Evolutionary conservation across 2,329 filamentous ascomycete species (phyloP), one percentile per base, ranked within the genome.

Genomic region (Balansia obtecta): DNA sequence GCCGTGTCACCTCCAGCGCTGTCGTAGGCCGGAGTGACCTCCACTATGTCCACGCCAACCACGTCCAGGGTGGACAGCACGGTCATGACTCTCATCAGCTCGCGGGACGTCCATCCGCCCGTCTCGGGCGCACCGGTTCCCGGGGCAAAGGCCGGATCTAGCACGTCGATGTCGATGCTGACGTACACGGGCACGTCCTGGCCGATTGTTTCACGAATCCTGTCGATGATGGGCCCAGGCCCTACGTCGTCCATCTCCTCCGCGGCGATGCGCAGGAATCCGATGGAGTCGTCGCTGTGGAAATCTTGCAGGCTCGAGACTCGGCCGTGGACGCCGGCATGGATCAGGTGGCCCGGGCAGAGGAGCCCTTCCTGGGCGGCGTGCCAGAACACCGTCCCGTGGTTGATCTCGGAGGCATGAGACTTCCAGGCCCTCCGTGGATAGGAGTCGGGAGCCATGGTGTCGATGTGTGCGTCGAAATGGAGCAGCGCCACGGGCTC

Each of bases 321-420:
- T 0, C 79, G 81, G 0, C 94, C 71, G 0, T 86, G 73, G 0
- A 86, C 91, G 43, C 87, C 87, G 0, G 85, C 88, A 63, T 93
- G 88, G 9, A 89, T 85, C 20, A 80, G 86, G 0, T 80, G 85
- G 10, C 81, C 79, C 16, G 76, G 78, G 0, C 76, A 82, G 27
- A 91, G 82, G 22, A 93, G 68, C 0, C 85, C 85, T 64, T 93
- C 87, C 27, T 80, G 80, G 32, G 80, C 80, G 1, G 88, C 88
- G 51, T 89, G 75, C 82, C 86, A 88, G 72, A 93, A 93, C 80
- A 93, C 88, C 55, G 77, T 85, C 3, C 88, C 88, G 65, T 94
- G 88, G 61, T 84, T 93, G 70, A 90, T 88, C 44, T 57, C 33
- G 33, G 33, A 34, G 33, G 54, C n/a, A 55, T 54, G 12, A 51